Base-by-base conservation (phyloP, 1,139 yeast genomes). In the Candida sojae region DNA sequence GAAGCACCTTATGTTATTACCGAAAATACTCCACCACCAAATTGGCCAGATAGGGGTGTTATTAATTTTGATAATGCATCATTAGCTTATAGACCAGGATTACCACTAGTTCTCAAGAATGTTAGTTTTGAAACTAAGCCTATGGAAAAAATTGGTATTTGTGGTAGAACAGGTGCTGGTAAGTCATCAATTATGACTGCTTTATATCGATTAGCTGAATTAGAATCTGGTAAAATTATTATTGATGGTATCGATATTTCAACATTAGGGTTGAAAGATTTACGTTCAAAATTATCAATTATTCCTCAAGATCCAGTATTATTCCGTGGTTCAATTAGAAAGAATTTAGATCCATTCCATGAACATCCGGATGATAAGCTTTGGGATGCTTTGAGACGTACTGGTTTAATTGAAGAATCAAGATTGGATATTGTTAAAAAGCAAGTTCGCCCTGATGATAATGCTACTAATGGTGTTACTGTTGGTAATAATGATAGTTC, bases 261-360 rank as follows among this genome's bases (percentile, higher is more conserved):
- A 1, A 66, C 79, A 31, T 79, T 93, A 57, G 97, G 97, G 6
- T 77, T 93, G 55, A 79, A 77, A 48, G 85, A 84, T 53, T 76
- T 93, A 56, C 84, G 99, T 54, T 71, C 86, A 75, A 62, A 88
- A 73, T 88, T 57, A 83, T 70, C 96, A 1, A 91, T 91, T 57
- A 91, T 91, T 64, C 97, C 97, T 11, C 97, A 91, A 68, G 97
- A 91, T 63, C 97, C 97, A 21, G 90, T 96, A 0, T 70, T 91
- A 59, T 91, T 91, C 67, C 77, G 87, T 10, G 97, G 97, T 47
- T 85, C 95, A 0, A 77, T 91, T 48, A 79, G 91, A 57, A 77
- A 85, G 38, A 91, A 91, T 60, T 72, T 91, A 61, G 97, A 91
- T 68, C 92, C 96, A 45, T 71, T 70, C 48, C 61, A 60, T 32